Evolutionary conservation across 2,329 filamentous ascomycete genomes (phyloP), one percentile per base, ranked within the genome.

Genomic region (Tolypocladium tropicale): DNA sequence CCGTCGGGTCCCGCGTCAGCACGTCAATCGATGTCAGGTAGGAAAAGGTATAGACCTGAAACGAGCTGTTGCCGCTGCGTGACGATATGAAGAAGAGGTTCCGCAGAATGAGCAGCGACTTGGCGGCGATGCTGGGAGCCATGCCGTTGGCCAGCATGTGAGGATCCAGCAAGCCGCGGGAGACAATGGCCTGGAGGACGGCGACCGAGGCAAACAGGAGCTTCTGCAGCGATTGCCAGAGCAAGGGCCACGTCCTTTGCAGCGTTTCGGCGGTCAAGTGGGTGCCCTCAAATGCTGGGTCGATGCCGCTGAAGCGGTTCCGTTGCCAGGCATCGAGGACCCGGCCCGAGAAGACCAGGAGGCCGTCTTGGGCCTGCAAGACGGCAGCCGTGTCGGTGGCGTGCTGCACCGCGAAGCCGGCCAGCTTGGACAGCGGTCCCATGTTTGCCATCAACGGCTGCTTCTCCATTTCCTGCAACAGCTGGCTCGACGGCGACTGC

Each of bases 31-130:
- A 85, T 1, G 89, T 84, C 25, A 95, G 78, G 64, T 91, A 90
- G 30, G 90, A 86, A 66, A 96, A 96, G 2, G 81, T 84, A 70
- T 95, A 93, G 57, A 90, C 88, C 55, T 92, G 89, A 64, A 95
- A 95, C 1, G 83, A 80, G 58, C 81, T 82, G 56, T 86, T 84
- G 23, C 87, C 86, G 55, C 89, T 80, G 41, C 89, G 81, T 16
- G 84, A 85, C 0, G 89, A 90, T 59, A 96, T 83, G 68, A 96
- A 96, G 70, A 85, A 90, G 23, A 95, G 74, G 64, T 89, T 87
- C 32, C 90, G 84, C 12, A 96, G 79, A 14, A 83, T 83, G 58
- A 87, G 84, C 18, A 96, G 77, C 1, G 85, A 82, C 67, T 88
- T 88, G 50, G 83, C 76, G 6, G 89, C 89, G 18, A 94, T 74